Evolutionary conservation across 345 rosid species (phyloP).

Genomic region (Streptanthus diversifolius): DNA sequence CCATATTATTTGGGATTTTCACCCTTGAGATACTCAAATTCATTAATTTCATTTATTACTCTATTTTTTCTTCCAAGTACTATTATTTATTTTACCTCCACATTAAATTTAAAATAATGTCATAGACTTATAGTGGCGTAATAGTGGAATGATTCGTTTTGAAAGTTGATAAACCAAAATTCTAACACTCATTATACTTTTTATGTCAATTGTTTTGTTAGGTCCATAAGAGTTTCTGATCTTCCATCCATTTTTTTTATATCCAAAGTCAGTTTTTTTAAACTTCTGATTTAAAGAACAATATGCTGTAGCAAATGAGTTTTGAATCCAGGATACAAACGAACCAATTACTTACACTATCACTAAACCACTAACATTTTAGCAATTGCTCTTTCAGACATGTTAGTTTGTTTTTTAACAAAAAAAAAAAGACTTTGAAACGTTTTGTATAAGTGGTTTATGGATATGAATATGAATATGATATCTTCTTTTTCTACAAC

Average conservation of each 20-base stretch:
- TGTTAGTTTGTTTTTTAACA: too few relatives aligned
- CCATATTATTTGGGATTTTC: not conserved
- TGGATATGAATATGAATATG: too few relatives aligned
- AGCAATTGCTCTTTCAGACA: too few relatives aligned
- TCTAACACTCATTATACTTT: not conserved
- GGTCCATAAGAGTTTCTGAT: too few relatives aligned
- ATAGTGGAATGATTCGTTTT: not conserved
- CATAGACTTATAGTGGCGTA: not conserved
- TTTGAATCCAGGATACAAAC: not conserved
- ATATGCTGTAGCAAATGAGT: too few relatives aligned
- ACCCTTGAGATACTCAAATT: not conserved
- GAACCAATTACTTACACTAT: not conserved
- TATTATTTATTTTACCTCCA: not conserved
- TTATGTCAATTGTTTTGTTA: too few relatives aligned
- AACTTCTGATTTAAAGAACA: not conserved
- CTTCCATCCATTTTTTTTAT: too few relatives aligned
- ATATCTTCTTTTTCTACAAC: too few relatives aligned
- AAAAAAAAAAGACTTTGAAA: too few relatives aligned
- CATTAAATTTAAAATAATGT: not conserved
- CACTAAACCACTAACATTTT: too few relatives aligned
- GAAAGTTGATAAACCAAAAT: not conserved
- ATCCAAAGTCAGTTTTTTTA: too few relatives aligned
- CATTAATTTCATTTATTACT: not conserved
- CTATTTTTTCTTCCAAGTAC: not conserved
- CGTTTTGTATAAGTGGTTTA: too few relatives aligned